Conservation (phyloP, 176 grass and related monocot species). For the Eleusine indica region DNA sequence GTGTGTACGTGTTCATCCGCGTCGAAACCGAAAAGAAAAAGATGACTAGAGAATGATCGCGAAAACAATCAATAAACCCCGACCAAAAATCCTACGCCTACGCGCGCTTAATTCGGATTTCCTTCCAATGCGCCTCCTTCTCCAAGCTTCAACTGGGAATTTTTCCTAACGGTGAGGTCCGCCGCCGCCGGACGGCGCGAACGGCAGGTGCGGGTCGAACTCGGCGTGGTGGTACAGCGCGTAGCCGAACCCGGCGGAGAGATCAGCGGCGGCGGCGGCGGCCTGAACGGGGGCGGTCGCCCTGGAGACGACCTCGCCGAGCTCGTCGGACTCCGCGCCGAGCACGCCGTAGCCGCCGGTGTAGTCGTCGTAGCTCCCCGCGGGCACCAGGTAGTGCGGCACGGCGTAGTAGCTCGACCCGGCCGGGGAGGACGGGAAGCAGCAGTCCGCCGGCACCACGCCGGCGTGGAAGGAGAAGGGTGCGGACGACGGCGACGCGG, state of each 20-base stretch:
- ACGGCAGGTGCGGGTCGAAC: conserved; percentile 24
- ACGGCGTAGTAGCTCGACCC: conserved; percentile 49
- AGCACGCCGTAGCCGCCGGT: not conserved
- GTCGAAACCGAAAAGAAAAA: no score
- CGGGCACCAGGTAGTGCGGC: conserved; percentile 14
- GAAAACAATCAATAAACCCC: no score
- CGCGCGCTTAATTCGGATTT: not conserved
- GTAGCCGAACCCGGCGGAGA: conserved; percentile 4
- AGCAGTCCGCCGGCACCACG: not conserved
- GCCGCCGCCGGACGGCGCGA: conserved; percentile 23
- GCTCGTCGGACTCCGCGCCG: conserved; percentile 51
- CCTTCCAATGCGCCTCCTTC: not conserved
- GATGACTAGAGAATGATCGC: no score
- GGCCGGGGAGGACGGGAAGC: conserved; percentile 31
- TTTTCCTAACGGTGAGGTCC: not conserved
- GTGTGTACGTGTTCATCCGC: not conserved
- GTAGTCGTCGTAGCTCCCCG: not conserved
- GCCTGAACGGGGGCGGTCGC: conserved; percentile 5
- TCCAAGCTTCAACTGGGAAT: not conserved
- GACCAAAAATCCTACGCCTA: no score
- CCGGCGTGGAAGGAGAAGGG: conserved; percentile 38
- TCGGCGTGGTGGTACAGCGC: conserved; percentile 29
- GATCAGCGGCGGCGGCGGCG: not conserved
- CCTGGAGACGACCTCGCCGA: conserved; percentile 60
- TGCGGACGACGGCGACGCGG: conserved; percentile 1